A percentile compares a stretch with the other conserved stretches of the same genome.
Evolutionary conservation across 306 rosid genomes (phyloP).

Genomic region (Urtica urens): DNA sequence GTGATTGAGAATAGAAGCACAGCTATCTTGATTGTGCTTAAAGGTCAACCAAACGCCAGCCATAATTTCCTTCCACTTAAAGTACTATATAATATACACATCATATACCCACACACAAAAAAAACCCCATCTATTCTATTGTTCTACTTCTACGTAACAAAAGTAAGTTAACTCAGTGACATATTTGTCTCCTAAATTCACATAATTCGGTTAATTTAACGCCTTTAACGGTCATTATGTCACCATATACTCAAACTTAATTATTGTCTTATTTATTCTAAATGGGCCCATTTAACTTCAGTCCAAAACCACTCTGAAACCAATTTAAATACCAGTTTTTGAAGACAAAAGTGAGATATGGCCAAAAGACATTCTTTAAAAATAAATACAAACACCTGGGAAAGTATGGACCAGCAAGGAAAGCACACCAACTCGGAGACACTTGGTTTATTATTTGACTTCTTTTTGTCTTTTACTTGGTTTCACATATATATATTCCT

Average conservation of each 20-base stretch:
- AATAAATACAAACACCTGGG: conserved; percentile 1
- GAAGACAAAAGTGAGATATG: too few species aligned
- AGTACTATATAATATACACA: conserved; percentile 28
- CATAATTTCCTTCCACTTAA: conserved; percentile 60
- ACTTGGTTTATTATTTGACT: conserved; percentile 12
- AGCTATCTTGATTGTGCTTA: conserved; percentile 50
- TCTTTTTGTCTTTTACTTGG: not conserved
- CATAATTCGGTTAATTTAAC: conserved; percentile 29
- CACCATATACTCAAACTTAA: conserved; percentile 3
- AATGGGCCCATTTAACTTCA: too few species aligned
- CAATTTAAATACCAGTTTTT: too few species aligned
- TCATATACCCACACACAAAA: too few species aligned
- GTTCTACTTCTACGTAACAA: conserved; percentile 6
- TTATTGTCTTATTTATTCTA: conserved; percentile 40
- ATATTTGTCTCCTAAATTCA: conserved; percentile 47
- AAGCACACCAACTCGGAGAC: conserved; percentile 15
- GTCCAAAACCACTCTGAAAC: too few species aligned
- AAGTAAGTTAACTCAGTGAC: conserved; percentile 15
- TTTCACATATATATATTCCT: not conserved
- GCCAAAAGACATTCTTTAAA: too few species aligned
- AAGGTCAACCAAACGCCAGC: conserved; percentile 60
- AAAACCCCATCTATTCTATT: too few species aligned
- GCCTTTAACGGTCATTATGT: conserved; percentile 27
- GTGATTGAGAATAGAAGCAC: not conserved
- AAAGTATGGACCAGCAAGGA: conserved; percentile 34